Conservation (phyloP, 2,329 filamentous ascomycete species). For the Colletotrichum cereale region DNA sequence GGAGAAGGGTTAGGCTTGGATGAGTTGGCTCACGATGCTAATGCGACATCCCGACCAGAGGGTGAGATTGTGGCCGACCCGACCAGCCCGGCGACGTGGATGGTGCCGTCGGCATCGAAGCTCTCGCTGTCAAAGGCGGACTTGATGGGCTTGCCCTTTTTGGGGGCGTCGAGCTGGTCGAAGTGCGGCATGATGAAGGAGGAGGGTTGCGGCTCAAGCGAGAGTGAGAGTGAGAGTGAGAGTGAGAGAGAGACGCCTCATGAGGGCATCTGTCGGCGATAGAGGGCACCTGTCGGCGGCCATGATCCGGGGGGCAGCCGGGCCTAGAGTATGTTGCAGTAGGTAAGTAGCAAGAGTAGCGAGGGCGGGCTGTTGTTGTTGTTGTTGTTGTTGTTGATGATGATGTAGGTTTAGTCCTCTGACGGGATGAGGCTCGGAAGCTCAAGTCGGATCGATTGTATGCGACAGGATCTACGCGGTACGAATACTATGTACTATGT, state of each 20-base stretch:
- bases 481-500: too few species aligned
- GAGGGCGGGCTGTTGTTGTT: slow-evolving; percentile 15
- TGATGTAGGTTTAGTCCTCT: slow-evolving; percentile 3
- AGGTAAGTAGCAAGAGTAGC: too few species aligned
- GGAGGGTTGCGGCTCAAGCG: slow-evolving; percentile 28
- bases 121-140: slow-evolving; percentile 87
- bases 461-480: neutral
- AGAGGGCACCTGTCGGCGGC: slow-evolving; percentile 35
- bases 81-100: slow-evolving; percentile 84
- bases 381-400: too few species aligned
- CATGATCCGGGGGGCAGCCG: slow-evolving; percentile 26
- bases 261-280: slow-evolving; percentile 34
- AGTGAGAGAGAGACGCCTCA: slow-evolving; percentile 38
- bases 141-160: slow-evolving; percentile 70
- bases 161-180: slow-evolving; percentile 60
- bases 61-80: slow-evolving; percentile 95
- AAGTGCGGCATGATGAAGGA: slow-evolving; percentile 61
- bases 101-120: slow-evolving; percentile 86
- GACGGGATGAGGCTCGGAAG: slow-evolving; percentile 24
- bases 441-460: slow-evolving; percentile 32
- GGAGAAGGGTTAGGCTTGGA: neutral
- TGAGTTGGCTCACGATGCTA: slow-evolving; percentile 75
- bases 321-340: neutral
- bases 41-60: slow-evolving; percentile 87
- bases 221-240: slow-evolving; percentile 6